Evolutionary conservation across 2,329 filamentous ascomycete species (phyloP).

Genomic region (Parascedosporium putredinis): DNA sequence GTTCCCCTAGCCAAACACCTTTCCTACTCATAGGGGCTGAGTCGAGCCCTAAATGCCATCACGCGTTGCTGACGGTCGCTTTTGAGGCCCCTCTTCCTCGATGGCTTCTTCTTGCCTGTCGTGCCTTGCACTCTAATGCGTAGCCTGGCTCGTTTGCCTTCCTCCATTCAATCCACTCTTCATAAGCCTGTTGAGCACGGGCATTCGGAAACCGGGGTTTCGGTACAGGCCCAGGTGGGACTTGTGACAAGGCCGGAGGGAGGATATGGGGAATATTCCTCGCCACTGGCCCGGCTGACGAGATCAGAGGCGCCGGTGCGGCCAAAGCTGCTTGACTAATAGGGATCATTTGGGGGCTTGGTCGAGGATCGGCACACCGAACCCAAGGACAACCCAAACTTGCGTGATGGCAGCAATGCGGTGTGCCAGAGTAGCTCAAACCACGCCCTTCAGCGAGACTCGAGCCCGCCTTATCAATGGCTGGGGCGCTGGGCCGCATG

Average conservation of each 20-base stretch:
- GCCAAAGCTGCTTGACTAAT: neutral
- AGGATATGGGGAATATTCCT: neutral
- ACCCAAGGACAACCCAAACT: neutral
- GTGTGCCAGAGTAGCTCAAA: too few species aligned
- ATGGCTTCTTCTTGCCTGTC: conserved; percentile 27
- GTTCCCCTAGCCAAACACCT: too few species aligned
- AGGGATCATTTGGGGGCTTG: too few species aligned
- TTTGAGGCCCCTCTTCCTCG: neutral
- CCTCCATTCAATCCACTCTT: conserved; percentile 37
- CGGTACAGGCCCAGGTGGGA: conserved; percentile 6
- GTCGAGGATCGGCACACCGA: neutral
- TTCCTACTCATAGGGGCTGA: too few species aligned
- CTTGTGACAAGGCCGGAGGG: neutral
- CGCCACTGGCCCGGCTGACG: neutral
- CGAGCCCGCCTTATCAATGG: too few species aligned
- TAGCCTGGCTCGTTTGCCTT: conserved; percentile 38
- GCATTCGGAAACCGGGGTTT: conserved; percentile 30
- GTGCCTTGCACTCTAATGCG: conserved; percentile 32
- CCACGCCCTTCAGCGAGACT: too few species aligned
- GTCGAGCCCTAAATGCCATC: neutral
- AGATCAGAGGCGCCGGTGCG: neutral
- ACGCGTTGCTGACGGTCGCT: neutral
- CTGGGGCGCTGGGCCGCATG: too few species aligned
- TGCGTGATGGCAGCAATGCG: neutral
- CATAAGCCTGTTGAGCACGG: conserved; percentile 32